Percentiles rank a stretch among this genome's conserved stretches.
These are phyloP conservation scores for Mortierella alpina DNA, from an alignment of 192 early-diverging fungal genomes.

Conservation along the genomic window DNA sequence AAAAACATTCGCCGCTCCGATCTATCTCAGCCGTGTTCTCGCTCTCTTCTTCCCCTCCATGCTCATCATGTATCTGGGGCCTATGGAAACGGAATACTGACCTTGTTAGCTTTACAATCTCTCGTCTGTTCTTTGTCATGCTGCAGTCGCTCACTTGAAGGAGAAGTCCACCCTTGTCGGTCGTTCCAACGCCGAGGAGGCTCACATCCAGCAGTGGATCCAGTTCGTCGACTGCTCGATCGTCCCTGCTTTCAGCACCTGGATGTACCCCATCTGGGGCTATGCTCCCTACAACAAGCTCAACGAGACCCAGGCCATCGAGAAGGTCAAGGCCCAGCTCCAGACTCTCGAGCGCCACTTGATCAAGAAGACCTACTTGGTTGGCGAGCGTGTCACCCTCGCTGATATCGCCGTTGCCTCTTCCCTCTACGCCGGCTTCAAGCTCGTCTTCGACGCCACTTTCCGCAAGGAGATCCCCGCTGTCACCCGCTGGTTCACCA, in stretches of 20 bases:
- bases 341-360: constrained; percentile 83
- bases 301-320: constrained; percentile 77
- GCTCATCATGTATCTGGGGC: not conserved
- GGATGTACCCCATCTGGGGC: constrained; percentile 61
- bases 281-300: constrained; percentile 59
- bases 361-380: constrained; percentile 89
- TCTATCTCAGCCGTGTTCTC: not conserved
- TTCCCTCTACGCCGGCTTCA: constrained; percentile 61
- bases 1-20: not conserved
- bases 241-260: constrained; percentile 52
- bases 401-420: constrained; percentile 86
- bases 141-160: constrained; percentile 59
- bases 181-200: constrained; percentile 65
- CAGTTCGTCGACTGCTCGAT: constrained; percentile 70
- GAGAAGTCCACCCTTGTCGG: constrained; percentile 67
- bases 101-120: not conserved
- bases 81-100: not conserved
- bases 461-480: constrained; percentile 90
- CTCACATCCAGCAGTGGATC: constrained; percentile 72
- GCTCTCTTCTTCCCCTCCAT: not conserved
- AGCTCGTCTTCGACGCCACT: constrained; percentile 72
- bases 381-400: constrained; percentile 92
- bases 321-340: constrained; percentile 72
- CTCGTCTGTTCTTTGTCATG: not conserved
- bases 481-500: constrained; percentile 93